phyloP scores from a whole-genome alignment of 2,329 filamentous ascomycete species.

The Raffaelea deltoideospora region DNA sequence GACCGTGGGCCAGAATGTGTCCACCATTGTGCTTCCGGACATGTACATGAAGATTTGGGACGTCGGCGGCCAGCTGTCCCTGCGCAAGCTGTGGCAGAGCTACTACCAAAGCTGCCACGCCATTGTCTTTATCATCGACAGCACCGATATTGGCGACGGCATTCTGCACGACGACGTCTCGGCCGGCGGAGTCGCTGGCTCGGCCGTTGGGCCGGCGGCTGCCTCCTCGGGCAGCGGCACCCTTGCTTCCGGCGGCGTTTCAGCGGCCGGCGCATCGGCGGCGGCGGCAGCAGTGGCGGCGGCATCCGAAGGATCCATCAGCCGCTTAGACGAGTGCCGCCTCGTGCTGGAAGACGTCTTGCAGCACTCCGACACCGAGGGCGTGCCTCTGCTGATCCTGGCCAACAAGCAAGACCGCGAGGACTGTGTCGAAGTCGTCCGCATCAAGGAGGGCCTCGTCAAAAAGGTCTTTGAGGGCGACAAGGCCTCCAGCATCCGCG shows the following conservation, averaged over 20 bases:
- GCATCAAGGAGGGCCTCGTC: conserved; percentile 93
- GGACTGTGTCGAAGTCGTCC: conserved; percentile 91
- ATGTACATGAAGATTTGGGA: conserved; percentile 99
- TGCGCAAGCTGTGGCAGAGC: conserved; percentile 86
- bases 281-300: not conserved
- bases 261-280: not conserved
- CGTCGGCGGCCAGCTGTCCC: conserved; percentile 79
- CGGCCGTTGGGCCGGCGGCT: not conserved
- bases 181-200: not conserved
- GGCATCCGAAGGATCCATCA: conserved; percentile 16
- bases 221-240: not conserved
- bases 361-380: conserved; percentile 73
- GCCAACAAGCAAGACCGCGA: conserved; percentile 98
- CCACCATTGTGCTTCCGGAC: conserved; percentile 76
- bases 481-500: conserved; percentile 70
- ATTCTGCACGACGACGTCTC: conserved; percentile 27
- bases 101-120: conserved; percentile 92
- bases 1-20: conserved; percentile 93
- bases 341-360: conserved; percentile 82
- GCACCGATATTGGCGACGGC: conserved; percentile 79
- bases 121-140: conserved; percentile 96
- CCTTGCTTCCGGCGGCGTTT: not conserved
- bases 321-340: conserved; percentile 74
- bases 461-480: conserved; percentile 93
- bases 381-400: conserved; percentile 79